phyloP scores from a whole-genome alignment of 768 basidiomycete genomes.

The Psilocybe subaeruginosa region DNA sequence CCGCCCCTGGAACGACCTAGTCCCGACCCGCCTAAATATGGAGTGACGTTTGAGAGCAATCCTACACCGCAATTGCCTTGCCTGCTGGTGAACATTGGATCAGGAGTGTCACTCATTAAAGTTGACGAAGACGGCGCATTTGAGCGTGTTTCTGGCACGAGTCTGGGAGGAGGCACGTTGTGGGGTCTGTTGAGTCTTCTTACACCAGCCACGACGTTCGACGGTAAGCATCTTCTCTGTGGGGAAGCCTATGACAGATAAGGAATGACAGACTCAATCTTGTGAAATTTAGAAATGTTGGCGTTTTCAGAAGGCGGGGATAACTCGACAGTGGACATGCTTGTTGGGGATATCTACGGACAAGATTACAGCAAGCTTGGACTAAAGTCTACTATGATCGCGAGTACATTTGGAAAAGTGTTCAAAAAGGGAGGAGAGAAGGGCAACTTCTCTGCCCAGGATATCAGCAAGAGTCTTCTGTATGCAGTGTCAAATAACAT shows the following conservation, averaged over 20 bases:
- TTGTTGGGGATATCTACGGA: conserved; percentile 99
- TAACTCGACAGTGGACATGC: conserved; percentile 95
- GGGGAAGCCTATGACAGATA: conserved; percentile 1
- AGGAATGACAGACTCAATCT: conserved; percentile 7
- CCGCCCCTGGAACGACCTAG: conserved; percentile 76
- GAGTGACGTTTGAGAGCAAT: conserved; percentile 84
- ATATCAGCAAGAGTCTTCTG: conserved; percentile 91
- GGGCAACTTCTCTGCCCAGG: conserved; percentile 82
- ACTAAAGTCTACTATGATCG: conserved; percentile 97
- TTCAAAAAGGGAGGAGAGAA: conserved; percentile 91
- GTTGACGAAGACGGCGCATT: conserved; percentile 94
- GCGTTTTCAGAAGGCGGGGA: conserved; percentile 91
- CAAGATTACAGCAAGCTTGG: conserved; percentile 95
- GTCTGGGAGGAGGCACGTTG: conserved; percentile 94
- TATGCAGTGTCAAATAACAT: conserved; percentile 99
- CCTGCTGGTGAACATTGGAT: conserved; percentile 96
- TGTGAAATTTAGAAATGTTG: conserved; percentile 80
- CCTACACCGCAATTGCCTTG: conserved; percentile 92
- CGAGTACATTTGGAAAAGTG: conserved; percentile 97
- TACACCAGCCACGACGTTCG: conserved; percentile 94
- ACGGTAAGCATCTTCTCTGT: conserved; percentile 64
- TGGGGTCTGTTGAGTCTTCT: conserved; percentile 95
- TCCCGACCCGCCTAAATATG: conserved; percentile 87
- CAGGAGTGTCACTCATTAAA: conserved; percentile 96
- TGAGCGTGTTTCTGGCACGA: conserved; percentile 97